Evolutionary conservation across 2,329 filamentous ascomycete species (phyloP), one percentile per base, ranked within the genome.

Genomic region (Rachicladosporium sp.): DNA sequence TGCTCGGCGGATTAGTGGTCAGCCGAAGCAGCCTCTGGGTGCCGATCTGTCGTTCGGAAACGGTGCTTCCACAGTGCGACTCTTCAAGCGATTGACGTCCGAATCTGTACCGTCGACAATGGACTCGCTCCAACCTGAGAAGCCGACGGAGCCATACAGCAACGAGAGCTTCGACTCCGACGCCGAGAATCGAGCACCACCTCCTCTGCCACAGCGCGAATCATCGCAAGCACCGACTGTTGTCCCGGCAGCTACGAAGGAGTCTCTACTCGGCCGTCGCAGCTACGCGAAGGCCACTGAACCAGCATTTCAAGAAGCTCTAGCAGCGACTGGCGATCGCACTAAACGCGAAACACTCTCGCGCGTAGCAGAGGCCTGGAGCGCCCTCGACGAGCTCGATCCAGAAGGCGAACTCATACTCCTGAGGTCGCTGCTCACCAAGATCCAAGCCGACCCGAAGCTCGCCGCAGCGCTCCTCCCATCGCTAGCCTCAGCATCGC

Each of bases 1-100:
- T 3, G 60, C 66, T 29, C 62, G 65, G 12, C 60, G 61, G 12
- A 54, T 66, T 38, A 69, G 64, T 43, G 54, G 57, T 27, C 53
- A 57, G 35, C 48, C 53, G 6, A 87, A 85, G 61, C 80, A 84
- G 47, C 88, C 89, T 0, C 70, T 95, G 2, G 86, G 87, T 40
- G 74, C 91, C 2, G 86, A 96, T 54, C 80, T 93, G 69, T 93
- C 82, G 4, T 96, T 93, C 62, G 91, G 89, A 37, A 96, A 96
- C 60, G 82, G 80, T 6, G 85, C 84, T 1, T 95, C 89, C 1
- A 94, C 88, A 10, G 85, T 93, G 49, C 80, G 88, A 40, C 80
- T 93, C 38, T 96, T 95, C 67, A 83, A 85, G 47, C 78, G 89
- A 15, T 86, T 93, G 1, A 91, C 88, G 0, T 60, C 58, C 2